Evolutionary conservation across 2,329 filamentous ascomycete genomes (phyloP).

Genomic region (Exserohilum turcica): DNA sequence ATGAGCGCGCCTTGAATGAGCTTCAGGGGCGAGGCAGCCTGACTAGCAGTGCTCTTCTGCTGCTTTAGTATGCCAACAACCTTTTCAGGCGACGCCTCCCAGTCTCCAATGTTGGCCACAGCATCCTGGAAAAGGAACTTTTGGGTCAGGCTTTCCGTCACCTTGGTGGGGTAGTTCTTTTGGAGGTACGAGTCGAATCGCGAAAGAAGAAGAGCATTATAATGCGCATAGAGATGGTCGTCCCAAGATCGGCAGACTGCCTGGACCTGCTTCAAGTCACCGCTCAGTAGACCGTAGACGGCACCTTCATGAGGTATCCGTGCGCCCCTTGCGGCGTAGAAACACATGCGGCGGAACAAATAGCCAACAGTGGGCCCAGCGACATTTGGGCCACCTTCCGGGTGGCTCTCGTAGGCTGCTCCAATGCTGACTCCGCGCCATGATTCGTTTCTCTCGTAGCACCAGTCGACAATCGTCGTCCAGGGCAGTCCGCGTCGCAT

Average conservation of each 20-base stretch:
- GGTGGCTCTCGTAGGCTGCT: constrained; percentile 61
- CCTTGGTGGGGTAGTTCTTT: constrained; percentile 56
- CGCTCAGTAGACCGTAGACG: constrained; percentile 87
- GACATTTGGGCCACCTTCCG: constrained; percentile 49
- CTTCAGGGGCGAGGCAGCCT: constrained; percentile 71
- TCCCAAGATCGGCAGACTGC: constrained; percentile 80
- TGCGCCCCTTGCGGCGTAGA: constrained; percentile 70
- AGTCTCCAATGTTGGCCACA: constrained; percentile 65
- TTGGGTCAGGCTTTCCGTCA: constrained; percentile 60
- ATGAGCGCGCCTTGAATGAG: constrained; percentile 78
- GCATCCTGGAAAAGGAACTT: constrained; percentile 69
- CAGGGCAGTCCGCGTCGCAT: constrained; percentile 80
- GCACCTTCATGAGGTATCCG: constrained; percentile 81
- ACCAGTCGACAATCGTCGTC: constrained; percentile 81
- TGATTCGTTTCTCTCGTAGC: constrained; percentile 79
- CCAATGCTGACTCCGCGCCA: constrained; percentile 89
- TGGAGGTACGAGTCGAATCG: constrained; percentile 77
- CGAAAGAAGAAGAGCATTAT: constrained; percentile 80
- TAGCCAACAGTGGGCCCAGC: constrained; percentile 49
- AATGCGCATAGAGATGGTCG: constrained; percentile 83
- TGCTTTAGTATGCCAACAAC: constrained; percentile 66
- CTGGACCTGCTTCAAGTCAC: constrained; percentile 78
- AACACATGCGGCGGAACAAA: constrained; percentile 80
- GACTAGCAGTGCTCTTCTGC: constrained; percentile 60
- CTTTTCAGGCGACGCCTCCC: constrained; percentile 56